phyloP scores from a whole-genome alignment of 78 protist genomes.

The slime mould (Dictyostelium discoideum) region DNA sequence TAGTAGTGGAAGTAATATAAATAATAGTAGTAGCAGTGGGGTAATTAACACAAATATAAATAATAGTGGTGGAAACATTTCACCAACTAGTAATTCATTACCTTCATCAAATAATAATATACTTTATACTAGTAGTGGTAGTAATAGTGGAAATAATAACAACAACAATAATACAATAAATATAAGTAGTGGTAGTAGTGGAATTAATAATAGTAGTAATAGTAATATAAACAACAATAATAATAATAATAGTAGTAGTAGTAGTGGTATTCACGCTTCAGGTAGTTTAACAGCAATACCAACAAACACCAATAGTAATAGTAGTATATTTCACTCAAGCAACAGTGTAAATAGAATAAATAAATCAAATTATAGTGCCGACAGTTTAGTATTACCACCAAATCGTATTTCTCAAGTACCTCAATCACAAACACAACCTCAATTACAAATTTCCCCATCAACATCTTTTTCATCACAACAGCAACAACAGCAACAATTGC shows the following conservation, averaged over 20 bases:
- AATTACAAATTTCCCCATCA: not conserved
- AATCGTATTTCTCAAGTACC: not conserved
- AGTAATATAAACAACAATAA: not conserved
- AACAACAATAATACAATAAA: not conserved
- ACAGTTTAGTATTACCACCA: constrained; percentile 16
- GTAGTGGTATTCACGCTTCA: not conserved
- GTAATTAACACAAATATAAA: not conserved
- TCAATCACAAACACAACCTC: not conserved
- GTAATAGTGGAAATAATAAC: not conserved
- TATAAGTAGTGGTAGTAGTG: not conserved
- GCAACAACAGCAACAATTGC: not conserved
- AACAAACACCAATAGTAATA: not conserved
- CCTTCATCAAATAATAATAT: constrained; percentile 18
- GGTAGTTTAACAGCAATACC: not conserved
- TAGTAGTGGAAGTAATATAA: not conserved
- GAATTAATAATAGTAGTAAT: not conserved
- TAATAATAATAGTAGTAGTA: too few relatives aligned
- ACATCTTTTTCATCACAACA: not conserved
- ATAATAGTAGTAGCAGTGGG: not conserved
- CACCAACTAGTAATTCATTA: not conserved
- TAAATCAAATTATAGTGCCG: constrained; percentile 60
- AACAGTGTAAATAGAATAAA: not conserved
- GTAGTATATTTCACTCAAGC: not conserved
- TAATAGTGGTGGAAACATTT: not conserved
- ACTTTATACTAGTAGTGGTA: not conserved